Evolutionary conservation across 2,329 filamentous ascomycete genomes (phyloP).

Genomic region (Talaromyces marneffei): DNA sequence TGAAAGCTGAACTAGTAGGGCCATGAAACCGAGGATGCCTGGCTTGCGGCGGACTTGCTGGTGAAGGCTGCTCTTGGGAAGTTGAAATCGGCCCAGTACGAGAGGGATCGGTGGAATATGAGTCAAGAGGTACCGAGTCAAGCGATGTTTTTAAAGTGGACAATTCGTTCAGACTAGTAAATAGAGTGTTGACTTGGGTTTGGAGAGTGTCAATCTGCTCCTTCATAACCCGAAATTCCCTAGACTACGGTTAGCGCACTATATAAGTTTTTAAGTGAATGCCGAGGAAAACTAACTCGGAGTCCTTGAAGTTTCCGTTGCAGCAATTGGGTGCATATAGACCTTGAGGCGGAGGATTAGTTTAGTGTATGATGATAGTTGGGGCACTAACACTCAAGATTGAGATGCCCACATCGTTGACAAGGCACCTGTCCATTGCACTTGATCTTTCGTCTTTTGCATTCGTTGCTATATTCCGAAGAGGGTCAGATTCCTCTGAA

Average conservation of each 20-base stretch:
- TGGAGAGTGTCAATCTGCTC: constrained; percentile 69
- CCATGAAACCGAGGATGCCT: constrained; percentile 68
- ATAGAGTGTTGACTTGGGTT: constrained; percentile 75
- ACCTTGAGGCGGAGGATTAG: constrained; percentile 28
- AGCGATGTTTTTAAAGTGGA: constrained; percentile 43
- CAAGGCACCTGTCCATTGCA: constrained; percentile 62
- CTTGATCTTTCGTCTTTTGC: constrained; percentile 62
- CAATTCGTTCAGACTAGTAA: constrained; percentile 63
- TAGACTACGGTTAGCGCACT: constrained; percentile 20
- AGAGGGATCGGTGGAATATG: constrained; percentile 35
- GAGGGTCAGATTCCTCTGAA: not conserved
- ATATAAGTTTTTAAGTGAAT: not conserved
- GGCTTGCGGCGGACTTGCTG: constrained; percentile 43
- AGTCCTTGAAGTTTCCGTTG: constrained; percentile 79
- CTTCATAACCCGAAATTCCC: constrained; percentile 77
- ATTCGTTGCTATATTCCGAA: constrained; percentile 50
- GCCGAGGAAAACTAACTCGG: constrained; percentile 50
- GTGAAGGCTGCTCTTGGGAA: constrained; percentile 22
- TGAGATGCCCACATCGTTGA: constrained; percentile 59
- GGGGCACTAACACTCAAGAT: constrained; percentile 48
- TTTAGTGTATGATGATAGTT: not conserved
- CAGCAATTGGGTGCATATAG: constrained; percentile 63
- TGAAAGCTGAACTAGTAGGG: constrained; percentile 79
- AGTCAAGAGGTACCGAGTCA: constrained; percentile 31
- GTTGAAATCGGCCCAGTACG: constrained; percentile 24